phyloP scores from a whole-genome alignment of 345 rosid genomes.

The Euclidium syriacum region DNA sequence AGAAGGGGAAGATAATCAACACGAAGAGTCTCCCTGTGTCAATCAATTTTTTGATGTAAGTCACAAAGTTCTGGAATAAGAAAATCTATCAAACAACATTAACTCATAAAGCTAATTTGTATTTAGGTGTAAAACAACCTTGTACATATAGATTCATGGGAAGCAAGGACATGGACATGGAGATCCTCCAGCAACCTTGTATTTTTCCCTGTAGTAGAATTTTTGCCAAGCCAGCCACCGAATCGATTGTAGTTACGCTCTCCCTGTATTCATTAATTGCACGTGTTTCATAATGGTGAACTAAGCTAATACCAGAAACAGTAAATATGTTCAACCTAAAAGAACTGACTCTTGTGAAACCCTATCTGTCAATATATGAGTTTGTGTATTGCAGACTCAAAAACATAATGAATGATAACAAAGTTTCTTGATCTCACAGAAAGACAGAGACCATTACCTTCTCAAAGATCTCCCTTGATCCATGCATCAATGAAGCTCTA shows the following conservation, averaged over 20 bases:
- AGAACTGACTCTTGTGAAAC: neutral
- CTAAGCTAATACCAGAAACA: constrained; percentile 2
- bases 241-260: constrained; percentile 91
- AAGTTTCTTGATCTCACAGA: constrained; percentile 2
- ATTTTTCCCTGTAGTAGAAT: constrained; percentile 79
- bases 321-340: neutral
- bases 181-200: constrained; percentile 85
- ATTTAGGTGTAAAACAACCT: constrained; percentile 48
- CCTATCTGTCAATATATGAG: neutral
- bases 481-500: constrained; percentile 86
- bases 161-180: constrained; percentile 91
- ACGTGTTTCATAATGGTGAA: constrained; percentile 15
- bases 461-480: constrained; percentile 78
- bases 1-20: constrained; percentile 68
- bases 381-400: constrained; percentile 18
- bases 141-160: constrained; percentile 72
- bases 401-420: neutral
- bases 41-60: constrained; percentile 5
- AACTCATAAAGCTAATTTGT: neutral
- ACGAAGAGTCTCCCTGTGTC: constrained; percentile 68
- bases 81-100: neutral
- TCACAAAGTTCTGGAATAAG: constrained; percentile 2
- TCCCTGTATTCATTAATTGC: constrained; percentile 55
- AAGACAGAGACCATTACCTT: constrained; percentile 55
- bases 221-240: constrained; percentile 98